Evolutionary conservation across 345 rosid species (phyloP).

Genomic region (Arabidopsis suecica): DNA sequence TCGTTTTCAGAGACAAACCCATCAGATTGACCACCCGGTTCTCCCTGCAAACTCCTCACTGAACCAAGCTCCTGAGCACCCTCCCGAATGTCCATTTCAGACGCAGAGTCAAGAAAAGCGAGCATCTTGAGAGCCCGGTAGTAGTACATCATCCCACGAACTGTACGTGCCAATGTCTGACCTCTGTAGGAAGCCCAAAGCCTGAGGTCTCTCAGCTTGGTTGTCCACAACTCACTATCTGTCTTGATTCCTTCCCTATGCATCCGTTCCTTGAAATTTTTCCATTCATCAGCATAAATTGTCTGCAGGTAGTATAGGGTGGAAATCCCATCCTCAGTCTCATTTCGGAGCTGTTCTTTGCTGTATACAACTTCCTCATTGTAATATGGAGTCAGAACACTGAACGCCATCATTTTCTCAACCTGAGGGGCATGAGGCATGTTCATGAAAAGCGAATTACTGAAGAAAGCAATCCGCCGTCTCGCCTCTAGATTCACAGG

Average conservation of each 20-base stretch:
- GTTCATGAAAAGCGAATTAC: slow-evolving; percentile 96
- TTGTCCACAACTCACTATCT: slow-evolving; percentile 71
- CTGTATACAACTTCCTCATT: slow-evolving; percentile 87
- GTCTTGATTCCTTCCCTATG: slow-evolving; percentile 78
- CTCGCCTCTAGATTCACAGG: slow-evolving; percentile 94
- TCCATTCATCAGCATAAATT: slow-evolving; percentile 93
- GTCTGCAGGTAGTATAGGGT: slow-evolving; percentile 88
- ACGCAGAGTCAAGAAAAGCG: slow-evolving; percentile 95
- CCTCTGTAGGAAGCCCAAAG: slow-evolving; percentile 99
- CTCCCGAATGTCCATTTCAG: slow-evolving; percentile 90
- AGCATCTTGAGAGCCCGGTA: slow-evolving; percentile 95
- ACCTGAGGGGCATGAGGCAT: slow-evolving; percentile 99
- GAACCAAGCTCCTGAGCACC: slow-evolving; percentile 82
- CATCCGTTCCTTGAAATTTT: slow-evolving; percentile 93
- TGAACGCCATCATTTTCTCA: slow-evolving; percentile 98
- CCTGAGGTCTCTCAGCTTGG: slow-evolving; percentile 85
- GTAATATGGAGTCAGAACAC: slow-evolving; percentile 92
- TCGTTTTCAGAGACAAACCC: slow-evolving; percentile 50
- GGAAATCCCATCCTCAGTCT: slow-evolving; percentile 96
- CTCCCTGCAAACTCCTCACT: slow-evolving; percentile 51
- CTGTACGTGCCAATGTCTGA: slow-evolving; percentile 93
- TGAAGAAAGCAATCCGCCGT: slow-evolving; percentile 93
- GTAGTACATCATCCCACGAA: slow-evolving; percentile 99
- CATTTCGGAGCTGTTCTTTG: slow-evolving; percentile 88
- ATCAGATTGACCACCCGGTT: slow-evolving; percentile 47